A percentile compares a stretch with the other conserved stretches of the same genome.
phyloP scores from a whole-genome alignment of 2,329 filamentous ascomycete species.

The Furcasterigmium furcatum region DNA sequence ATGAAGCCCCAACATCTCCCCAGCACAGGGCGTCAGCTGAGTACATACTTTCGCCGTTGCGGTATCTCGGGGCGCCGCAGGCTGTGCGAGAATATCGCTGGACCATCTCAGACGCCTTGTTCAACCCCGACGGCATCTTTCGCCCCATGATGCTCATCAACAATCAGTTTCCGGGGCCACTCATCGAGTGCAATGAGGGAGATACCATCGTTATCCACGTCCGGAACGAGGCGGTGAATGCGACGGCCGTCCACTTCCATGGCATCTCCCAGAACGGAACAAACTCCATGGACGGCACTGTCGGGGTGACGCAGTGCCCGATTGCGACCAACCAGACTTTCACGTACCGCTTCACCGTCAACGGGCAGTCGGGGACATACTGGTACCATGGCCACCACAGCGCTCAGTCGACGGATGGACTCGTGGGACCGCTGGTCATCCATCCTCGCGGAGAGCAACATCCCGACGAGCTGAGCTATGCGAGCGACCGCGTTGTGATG shows the following conservation, averaged over 20 bases:
- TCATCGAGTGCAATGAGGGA: slow-evolving; percentile 70
- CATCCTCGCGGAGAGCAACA: too few species aligned
- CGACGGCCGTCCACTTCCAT: slow-evolving; percentile 71
- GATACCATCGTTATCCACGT: slow-evolving; percentile 69
- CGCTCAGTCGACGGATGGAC: slow-evolving; percentile 64
- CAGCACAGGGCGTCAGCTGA: too few species aligned
- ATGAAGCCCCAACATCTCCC: too few species aligned
- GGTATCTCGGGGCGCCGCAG: too few species aligned
- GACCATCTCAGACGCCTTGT: too few species aligned
- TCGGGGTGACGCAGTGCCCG: slow-evolving; percentile 64
- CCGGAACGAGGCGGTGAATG: slow-evolving; percentile 63
- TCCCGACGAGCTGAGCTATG: too few species aligned
- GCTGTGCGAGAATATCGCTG: too few species aligned
- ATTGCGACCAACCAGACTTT: slow-evolving; percentile 61
- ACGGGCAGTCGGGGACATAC: slow-evolving; percentile 44
- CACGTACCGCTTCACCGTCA: slow-evolving; percentile 66
- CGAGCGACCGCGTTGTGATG: too few species aligned
- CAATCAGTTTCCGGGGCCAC: slow-evolving; percentile 68
- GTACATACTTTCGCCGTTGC: too few species aligned
- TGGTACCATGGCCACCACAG: slow-evolving; percentile 66
- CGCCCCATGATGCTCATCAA: slow-evolving; percentile 68
- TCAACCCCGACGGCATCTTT: slow-evolving; percentile 58
- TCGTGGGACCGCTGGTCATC: slow-evolving; percentile 64
- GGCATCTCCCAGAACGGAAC: slow-evolving; percentile 76
- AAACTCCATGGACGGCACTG: slow-evolving; percentile 70